Evolutionary conservation across 179 eudicot genomes (phyloP), one percentile per base, ranked within the genome.

Genomic region (Spergularia azorica): DNA sequence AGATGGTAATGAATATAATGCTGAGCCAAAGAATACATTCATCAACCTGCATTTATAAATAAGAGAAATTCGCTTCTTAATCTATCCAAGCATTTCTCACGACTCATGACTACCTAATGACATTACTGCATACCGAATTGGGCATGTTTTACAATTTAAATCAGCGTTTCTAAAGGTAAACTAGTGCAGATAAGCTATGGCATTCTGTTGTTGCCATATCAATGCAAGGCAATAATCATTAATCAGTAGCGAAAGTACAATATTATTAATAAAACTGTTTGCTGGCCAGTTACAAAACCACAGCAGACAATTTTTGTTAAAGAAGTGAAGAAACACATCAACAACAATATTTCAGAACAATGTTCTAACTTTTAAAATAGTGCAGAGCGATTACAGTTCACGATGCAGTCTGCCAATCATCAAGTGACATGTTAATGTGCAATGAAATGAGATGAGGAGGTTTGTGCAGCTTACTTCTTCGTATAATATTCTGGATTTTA

Each of bases 11-110:
- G 74, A 89, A 92, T 80, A 89, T 80, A 73, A 93, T 84, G 87
- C 97, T 93, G 83, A 93, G 73, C 97, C 98, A 93, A 63, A 95
- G 83, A 83, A 95, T 93, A 76, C 97, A 95, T 84, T 95, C 97
- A 46, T 91, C 89, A 69, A 91, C 92, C 98, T 95, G 89, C 84
- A 84, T 63, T 73, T 60, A 26, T 26, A 9, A 71, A 55, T 32
- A 54, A 32, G 39, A 26, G 8, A 17, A 52, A 64, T 38, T 66
- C 76, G 16, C 61, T 79, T 18, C 63, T 70, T 54, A 51, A 64
- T 26, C 32, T 26, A 26, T 26, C 32, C 21, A 10, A 57, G 39
- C 5, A 69, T 14, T 64, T 20, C 6, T 46, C 6, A 50, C 26
- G 36, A 41, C 21, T 58, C 14, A 52, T 6, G 5, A 4, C 8